Evolutionary conservation across 2,329 filamentous ascomycete species (phyloP).

Genomic region (Xylariales sp.): DNA sequence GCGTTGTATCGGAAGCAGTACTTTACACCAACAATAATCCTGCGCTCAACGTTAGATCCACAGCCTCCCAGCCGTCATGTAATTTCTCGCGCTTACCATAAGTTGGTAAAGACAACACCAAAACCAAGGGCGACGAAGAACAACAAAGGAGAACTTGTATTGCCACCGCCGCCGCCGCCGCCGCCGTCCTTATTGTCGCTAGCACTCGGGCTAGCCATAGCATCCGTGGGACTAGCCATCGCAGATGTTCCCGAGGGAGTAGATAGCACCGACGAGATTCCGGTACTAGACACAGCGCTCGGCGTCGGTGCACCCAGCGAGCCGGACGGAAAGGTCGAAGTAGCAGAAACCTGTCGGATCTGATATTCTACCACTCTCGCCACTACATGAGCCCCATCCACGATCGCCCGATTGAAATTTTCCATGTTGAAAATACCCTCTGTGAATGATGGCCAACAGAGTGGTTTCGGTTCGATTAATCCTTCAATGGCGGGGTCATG

Average conservation of each 20-base stretch:
- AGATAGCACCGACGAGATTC: slow-evolving; percentile 3
- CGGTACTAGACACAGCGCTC: slow-evolving; percentile 26
- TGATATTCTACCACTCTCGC: slow-evolving; percentile 51
- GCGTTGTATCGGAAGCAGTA: slow-evolving; percentile 99
- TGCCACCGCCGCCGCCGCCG: slow-evolving; percentile 56
- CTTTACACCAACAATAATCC: slow-evolving; percentile 99
- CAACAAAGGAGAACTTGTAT: slow-evolving; percentile 77
- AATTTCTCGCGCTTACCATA: slow-evolving; percentile 77
- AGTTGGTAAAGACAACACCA: slow-evolving; percentile 97
- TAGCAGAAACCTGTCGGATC: slow-evolving; percentile 37
- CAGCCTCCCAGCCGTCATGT: slow-evolving; percentile 11
- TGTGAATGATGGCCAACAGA: slow-evolving; percentile 4
- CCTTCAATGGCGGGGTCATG: slow-evolving; percentile 16
- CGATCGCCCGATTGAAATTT: slow-evolving; percentile 52
- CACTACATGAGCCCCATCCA: slow-evolving; percentile 53
- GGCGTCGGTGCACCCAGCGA: slow-evolving; percentile 30
- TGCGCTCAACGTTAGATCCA: slow-evolving; percentile 54
- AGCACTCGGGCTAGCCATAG: slow-evolving; percentile 29
- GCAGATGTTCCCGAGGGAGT: slow-evolving; percentile 8
- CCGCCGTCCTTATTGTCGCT: slow-evolving; percentile 41
- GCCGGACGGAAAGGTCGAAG: slow-evolving; percentile 25
- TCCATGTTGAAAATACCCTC: slow-evolving; percentile 48
- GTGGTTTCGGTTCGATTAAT: slow-evolving; percentile 17
- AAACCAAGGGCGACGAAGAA: slow-evolving; percentile 98
- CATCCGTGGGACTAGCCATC: slow-evolving; percentile 14